A percentile compares a stretch with the other conserved stretches of the same genome.
These are phyloP conservation scores for Astragalus glycyphyllos DNA, from an alignment of 306 rosid genomes.

Conservation along the genomic window DNA sequence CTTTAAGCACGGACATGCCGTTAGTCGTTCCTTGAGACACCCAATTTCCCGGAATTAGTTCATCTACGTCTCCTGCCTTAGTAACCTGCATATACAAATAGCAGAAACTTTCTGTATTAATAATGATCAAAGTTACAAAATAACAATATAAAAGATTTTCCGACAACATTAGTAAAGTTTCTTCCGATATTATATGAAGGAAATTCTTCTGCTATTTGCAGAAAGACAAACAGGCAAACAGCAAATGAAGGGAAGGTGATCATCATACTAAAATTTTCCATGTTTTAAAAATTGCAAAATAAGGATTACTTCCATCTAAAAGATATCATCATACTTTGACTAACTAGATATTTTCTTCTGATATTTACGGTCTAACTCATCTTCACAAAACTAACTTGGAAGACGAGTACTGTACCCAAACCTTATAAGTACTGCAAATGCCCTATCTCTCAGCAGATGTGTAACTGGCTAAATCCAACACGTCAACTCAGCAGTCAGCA, in stretches of 20 bases:
- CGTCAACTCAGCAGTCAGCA: no score
- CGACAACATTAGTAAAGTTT: neutral
- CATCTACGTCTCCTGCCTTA: constrained; percentile 58
- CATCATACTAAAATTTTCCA: neutral
- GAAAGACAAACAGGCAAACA: constrained; percentile 8
- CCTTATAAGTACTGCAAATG: no score
- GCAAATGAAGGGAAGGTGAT: neutral
- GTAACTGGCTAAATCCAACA: no score
- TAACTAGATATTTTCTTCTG: neutral
- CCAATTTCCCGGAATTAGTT: constrained; percentile 79
- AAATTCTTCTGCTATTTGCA: constrained; percentile 17
- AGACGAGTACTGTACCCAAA: no score
- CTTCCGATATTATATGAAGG: neutral
- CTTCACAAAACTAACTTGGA: no score
- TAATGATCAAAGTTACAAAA: neutral
- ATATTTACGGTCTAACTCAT: no score
- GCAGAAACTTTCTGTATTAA: constrained; percentile 40
- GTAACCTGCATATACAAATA: constrained; percentile 53
- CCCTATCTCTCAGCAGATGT: no score
- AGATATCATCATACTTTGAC: constrained; percentile 5
- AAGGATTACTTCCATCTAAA: neutral
- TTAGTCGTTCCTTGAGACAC: constrained; percentile 64
- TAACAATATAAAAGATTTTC: neutral
- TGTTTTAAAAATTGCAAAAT: neutral
- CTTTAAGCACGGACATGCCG: constrained; percentile 78